Evolutionary conservation across 2,329 filamentous ascomycete genomes (phyloP).

Genomic region (Phaeoacremonium minimum): DNA sequence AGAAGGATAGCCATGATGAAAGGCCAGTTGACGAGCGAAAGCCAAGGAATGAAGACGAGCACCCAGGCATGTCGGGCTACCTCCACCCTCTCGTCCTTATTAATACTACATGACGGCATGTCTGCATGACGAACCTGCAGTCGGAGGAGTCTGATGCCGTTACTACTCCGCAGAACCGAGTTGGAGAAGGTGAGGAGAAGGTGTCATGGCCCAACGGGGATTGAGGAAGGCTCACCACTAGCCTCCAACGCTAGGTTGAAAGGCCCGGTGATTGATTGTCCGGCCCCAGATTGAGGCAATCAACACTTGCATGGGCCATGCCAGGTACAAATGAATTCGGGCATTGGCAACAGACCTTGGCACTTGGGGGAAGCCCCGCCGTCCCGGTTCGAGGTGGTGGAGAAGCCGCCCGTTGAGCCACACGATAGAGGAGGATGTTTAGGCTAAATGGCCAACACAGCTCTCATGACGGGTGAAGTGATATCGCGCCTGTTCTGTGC

Average conservation of each 20-base stretch:
- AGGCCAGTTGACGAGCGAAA: neutral
- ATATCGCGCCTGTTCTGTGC: too few relatives aligned
- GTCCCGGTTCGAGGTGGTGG: too few relatives aligned
- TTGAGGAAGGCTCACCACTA: neutral
- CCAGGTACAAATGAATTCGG: constrained; percentile 1
- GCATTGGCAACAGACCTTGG: too few relatives aligned
- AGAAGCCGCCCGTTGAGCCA: too few relatives aligned
- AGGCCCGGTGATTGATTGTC: neutral
- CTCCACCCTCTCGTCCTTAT: neutral
- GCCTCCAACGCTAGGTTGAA: neutral
- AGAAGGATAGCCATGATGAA: constrained; percentile 9
- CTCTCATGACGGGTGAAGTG: too few relatives aligned
- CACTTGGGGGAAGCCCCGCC: too few relatives aligned
- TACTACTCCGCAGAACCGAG: constrained; percentile 3
- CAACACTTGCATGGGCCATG: constrained; percentile 1
- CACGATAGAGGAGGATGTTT: neutral
- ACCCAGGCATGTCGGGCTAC: neutral
- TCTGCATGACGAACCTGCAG: neutral
- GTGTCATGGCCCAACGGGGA: neutral
- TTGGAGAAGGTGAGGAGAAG: constrained; percentile 1
- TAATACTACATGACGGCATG: neutral
- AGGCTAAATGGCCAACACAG: neutral
- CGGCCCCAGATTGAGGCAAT: neutral
- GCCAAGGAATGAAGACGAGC: neutral
- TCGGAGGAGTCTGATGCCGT: neutral